Conservation (phyloP, 345 rosid genomes). For the Rhodomyrtus tomentosa region DNA sequence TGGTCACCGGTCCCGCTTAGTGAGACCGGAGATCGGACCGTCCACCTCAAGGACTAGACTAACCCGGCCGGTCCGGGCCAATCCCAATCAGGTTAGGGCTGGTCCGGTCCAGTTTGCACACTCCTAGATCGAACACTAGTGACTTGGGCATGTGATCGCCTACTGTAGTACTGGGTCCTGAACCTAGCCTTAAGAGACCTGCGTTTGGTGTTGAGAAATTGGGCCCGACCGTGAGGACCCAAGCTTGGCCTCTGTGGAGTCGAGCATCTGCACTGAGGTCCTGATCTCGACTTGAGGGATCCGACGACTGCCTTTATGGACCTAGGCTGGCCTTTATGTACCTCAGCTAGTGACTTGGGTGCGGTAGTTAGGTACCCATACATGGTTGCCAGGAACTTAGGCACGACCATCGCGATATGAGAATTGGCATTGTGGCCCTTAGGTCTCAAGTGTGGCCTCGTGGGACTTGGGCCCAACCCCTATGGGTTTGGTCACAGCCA, state of each 20-base stretch:
- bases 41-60: no score
- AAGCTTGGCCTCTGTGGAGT: background rate
- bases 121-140: no score
- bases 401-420: background rate
- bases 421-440: background rate
- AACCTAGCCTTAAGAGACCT: background rate
- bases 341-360: background rate
- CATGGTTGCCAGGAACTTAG: no score
- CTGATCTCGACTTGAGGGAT: background rate
- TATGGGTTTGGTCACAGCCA: background rate
- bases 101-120: no score
- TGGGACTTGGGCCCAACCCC: background rate
- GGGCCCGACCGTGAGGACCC: no score
- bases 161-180: background rate
- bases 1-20: no score
- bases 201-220: no score
- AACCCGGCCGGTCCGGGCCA: no score
- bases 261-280: background rate
- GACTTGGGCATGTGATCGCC: background rate
- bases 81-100: no score
- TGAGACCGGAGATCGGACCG: no score
- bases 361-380: rapidly evolving
- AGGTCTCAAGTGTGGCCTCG: background rate
- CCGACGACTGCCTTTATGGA: background rate
- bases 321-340: background rate